These are phyloP conservation scores for Kluyveromyces siamensis DNA, from an alignment of 805 yeast species.

Conservation along the genomic window DNA sequence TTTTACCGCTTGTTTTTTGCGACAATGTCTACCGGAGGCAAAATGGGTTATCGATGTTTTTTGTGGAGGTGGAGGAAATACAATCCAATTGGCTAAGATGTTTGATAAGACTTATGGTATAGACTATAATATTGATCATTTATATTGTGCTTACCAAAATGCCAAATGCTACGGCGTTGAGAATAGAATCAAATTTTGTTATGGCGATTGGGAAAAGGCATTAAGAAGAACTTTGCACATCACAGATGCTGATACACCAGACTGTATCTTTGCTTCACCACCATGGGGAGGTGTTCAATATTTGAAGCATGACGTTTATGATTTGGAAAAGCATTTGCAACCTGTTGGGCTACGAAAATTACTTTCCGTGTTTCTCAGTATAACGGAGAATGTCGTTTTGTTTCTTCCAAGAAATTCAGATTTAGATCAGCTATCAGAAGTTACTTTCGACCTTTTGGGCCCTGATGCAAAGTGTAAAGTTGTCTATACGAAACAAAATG, in stretches of 20 bases:
- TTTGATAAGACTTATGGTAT: conserved; percentile 54
- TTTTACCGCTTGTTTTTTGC: conserved; percentile 45
- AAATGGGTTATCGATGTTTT: conserved; percentile 53
- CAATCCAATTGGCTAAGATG: conserved; percentile 59
- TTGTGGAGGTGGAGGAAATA: conserved; percentile 85
- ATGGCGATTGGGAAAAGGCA: conserved; percentile 37
- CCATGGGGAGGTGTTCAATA: conserved; percentile 85
- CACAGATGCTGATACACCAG: conserved; percentile 4
- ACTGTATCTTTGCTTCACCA: conserved; percentile 62
- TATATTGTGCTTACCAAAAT: conserved; percentile 61
- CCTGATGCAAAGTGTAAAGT: conserved; percentile 36
- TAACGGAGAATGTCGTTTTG: conserved; percentile 42
- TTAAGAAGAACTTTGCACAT: conserved; percentile 1
- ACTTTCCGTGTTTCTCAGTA: conserved; percentile 33
- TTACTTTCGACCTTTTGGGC: conserved; percentile 41
- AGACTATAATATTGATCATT: conserved; percentile 50
- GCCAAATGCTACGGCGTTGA: conserved; percentile 51
- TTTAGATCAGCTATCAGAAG: conserved; percentile 39
- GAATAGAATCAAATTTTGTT: conserved; percentile 39
- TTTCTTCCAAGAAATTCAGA: conserved; percentile 58
- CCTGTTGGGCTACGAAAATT: conserved; percentile 44
- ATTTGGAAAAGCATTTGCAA: conserved; percentile 33
- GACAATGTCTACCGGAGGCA: conserved; percentile 42
- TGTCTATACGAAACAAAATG: conserved; percentile 33
- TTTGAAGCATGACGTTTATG: conserved; percentile 34